These are phyloP conservation scores for Phytophthora foliorum DNA, from an alignment of 352 stramenopile species.

Conservation along the genomic window DNA sequence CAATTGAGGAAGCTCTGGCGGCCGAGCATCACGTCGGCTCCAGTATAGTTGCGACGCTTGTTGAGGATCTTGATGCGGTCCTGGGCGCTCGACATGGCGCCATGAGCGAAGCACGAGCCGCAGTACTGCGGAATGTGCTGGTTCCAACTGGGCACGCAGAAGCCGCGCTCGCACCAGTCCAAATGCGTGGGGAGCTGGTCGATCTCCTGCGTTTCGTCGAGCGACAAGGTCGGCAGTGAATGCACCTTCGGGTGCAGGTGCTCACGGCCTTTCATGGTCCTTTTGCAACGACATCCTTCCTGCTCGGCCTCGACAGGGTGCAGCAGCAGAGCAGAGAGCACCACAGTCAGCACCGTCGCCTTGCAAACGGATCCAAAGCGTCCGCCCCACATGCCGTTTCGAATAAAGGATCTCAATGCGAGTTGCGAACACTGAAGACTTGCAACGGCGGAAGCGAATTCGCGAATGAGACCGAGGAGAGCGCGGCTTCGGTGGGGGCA, in stretches of 20 bases:
- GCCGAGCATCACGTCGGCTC: slow-evolving; percentile 81
- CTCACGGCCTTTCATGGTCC: slow-evolving; percentile 81
- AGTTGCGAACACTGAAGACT: slow-evolving; percentile 10
- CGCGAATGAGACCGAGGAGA: slow-evolving; percentile 20
- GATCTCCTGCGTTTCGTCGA: slow-evolving; percentile 48
- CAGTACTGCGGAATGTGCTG: slow-evolving; percentile 91
- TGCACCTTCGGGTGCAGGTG: slow-evolving; percentile 68
- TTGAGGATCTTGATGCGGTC: slow-evolving; percentile 90
- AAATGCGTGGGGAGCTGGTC: slow-evolving; percentile 73
- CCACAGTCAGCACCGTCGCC: slow-evolving; percentile 18
- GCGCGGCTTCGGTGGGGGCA: background rate
- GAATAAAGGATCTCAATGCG: slow-evolving; percentile 15
- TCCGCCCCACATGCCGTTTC: slow-evolving; percentile 19
- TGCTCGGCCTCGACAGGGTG: slow-evolving; percentile 7
- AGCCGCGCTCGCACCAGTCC: slow-evolving; percentile 91
- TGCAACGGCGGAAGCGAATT: slow-evolving; percentile 36
- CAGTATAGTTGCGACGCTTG: slow-evolving; percentile 62
- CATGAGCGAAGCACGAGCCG: slow-evolving; percentile 86
- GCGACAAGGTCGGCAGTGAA: slow-evolving; percentile 50
- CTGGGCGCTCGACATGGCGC: slow-evolving; percentile 76
- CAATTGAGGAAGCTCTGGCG: slow-evolving; percentile 89
- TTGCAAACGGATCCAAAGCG: slow-evolving; percentile 21
- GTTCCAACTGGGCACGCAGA: slow-evolving; percentile 87
- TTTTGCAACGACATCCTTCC: slow-evolving; percentile 60
- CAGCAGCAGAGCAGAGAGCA: slow-evolving; percentile 28